Conservation (phyloP, 305 asterid genomes). For the Andrographis paniculata region DNA sequence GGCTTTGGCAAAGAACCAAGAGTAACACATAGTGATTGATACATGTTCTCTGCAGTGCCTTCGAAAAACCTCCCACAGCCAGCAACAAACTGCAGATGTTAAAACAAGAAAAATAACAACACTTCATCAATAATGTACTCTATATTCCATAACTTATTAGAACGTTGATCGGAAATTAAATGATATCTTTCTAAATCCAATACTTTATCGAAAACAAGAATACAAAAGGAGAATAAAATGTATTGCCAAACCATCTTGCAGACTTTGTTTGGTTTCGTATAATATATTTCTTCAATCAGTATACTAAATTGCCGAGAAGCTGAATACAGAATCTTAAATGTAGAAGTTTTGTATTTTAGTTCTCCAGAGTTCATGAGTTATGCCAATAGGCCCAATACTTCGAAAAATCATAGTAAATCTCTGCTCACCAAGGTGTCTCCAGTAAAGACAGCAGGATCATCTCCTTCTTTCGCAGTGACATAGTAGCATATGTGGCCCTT, state of each 20-base stretch:
- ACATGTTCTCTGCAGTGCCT: slow-evolving; percentile 96
- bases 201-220: no score
- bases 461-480: slow-evolving; percentile 70
- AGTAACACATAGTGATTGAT: slow-evolving; percentile 75
- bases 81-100: slow-evolving; percentile 49
- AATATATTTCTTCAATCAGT: neutral
- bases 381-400: slow-evolving; percentile 8
- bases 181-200: no score
- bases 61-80: slow-evolving; percentile 94
- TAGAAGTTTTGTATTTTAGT: slow-evolving; percentile 4
- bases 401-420: slow-evolving; percentile 2
- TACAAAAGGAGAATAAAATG: no score
- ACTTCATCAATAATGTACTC: neutral
- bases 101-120: slow-evolving; percentile 8
- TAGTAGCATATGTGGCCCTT: slow-evolving; percentile 91
- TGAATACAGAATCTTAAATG: neutral
- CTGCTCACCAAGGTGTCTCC: slow-evolving; percentile 89
- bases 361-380: no score
- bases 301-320: neutral
- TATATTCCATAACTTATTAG: no score
- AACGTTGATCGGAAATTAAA: no score
- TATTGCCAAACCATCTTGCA: no score
- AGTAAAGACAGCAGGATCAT: slow-evolving; percentile 82
- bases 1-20: slow-evolving; percentile 84
- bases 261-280: neutral